phyloP scores from a whole-genome alignment of 371 early-diverging fungal species.

The Apophysomyces elegans region DNA sequence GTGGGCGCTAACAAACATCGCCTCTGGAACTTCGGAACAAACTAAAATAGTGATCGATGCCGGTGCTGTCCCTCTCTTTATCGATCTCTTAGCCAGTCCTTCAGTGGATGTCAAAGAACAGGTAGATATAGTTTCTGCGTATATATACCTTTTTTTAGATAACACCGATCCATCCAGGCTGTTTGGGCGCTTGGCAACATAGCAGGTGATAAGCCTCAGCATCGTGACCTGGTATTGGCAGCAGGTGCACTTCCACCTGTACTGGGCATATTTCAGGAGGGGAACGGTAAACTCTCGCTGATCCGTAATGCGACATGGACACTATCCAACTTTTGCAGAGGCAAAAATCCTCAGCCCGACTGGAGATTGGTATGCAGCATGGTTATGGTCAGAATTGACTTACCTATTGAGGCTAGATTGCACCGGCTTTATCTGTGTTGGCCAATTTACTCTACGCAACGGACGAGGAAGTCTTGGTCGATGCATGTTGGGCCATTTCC shows the following conservation, averaged over 20 bases:
- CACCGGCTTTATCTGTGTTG: slow-evolving; percentile 84
- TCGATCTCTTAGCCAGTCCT: slow-evolving; percentile 85
- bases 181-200: slow-evolving; percentile 99
- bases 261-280: slow-evolving; percentile 79
- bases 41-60: slow-evolving; percentile 93
- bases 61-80: slow-evolving; percentile 93
- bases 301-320: slow-evolving; percentile 99
- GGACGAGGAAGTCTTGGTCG: slow-evolving; percentile 96
- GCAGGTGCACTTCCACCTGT: slow-evolving; percentile 87
- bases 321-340: slow-evolving; percentile 98
- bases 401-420: slow-evolving; percentile 56
- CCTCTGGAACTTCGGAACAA: slow-evolving; percentile 97
- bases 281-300: slow-evolving; percentile 87
- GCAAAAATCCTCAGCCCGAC: slow-evolving; percentile 96
- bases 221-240: slow-evolving; percentile 94
- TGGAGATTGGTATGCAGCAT: slow-evolving; percentile 74
- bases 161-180: slow-evolving; percentile 55
- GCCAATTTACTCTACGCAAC: slow-evolving; percentile 85
- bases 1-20: slow-evolving; percentile 99
- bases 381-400: not conserved
- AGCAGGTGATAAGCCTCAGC: slow-evolving; percentile 97
- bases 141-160: not conserved
- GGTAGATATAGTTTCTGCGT: slow-evolving; percentile 36
- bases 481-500: slow-evolving; percentile 99
- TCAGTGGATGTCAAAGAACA: slow-evolving; percentile 96